A percentile compares a stretch with the other conserved stretches of the same genome.
Conservation (phyloP, 2,329 filamentous ascomycete genomes). For the Fusarium tricinctum region DNA sequence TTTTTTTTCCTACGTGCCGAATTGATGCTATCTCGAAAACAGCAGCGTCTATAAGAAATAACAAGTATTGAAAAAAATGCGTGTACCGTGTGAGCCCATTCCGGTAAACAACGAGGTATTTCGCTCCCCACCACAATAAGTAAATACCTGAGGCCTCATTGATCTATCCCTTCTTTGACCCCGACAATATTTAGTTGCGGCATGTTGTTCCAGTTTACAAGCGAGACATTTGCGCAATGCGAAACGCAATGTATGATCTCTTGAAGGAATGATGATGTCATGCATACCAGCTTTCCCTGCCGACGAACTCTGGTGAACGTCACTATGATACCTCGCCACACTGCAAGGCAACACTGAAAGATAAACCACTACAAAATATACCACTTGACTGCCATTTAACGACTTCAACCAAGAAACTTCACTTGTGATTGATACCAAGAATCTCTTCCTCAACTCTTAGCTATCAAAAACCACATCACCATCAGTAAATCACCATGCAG, state of each 20-base stretch:
- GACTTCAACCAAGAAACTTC: neutral
- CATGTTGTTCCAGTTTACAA: neutral
- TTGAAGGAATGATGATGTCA: conserved; percentile 27
- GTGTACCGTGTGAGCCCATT: too few relatives aligned
- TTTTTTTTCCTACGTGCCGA: too few relatives aligned
- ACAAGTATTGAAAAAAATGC: too few relatives aligned
- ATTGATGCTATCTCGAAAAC: too few relatives aligned
- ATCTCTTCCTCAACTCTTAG: rapidly evolving
- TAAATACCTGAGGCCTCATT: neutral
- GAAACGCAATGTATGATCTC: neutral
- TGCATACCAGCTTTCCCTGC: neutral
- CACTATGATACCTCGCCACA: conserved; percentile 19
- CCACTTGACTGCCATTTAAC: too few relatives aligned
- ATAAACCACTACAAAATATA: neutral
- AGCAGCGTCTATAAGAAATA: too few relatives aligned
- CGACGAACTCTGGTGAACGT: neutral
- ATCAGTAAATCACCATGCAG: conserved; percentile 53
- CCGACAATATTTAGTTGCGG: too few relatives aligned
- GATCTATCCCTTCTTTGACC: rapidly evolving
- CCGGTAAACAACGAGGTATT: too few relatives aligned
- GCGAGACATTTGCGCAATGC: neutral
- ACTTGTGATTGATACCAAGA: neutral
- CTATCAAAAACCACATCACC: neutral
- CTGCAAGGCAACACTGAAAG: neutral
- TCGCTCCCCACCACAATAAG: too few relatives aligned